Evolutionary conservation across 2,329 filamentous ascomycete genomes (phyloP), one percentile per base, ranked within the genome.

Genomic region (Neocucurbitaria cava): DNA sequence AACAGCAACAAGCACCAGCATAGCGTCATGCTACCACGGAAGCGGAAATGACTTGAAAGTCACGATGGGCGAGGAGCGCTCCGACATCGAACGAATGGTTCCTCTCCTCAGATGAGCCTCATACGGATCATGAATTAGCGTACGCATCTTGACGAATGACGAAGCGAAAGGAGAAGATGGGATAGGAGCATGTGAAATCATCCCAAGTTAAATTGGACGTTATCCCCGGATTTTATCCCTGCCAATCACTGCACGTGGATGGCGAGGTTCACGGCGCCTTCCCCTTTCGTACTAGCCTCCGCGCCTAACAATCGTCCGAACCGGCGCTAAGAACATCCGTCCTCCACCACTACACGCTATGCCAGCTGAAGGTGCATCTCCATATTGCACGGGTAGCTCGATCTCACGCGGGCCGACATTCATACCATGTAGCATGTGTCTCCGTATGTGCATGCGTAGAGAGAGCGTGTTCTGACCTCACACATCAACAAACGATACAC

Each of bases 31-130:
- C 49, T 54, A 54, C 50, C 42, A 52, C 51, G 52, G 58, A 49
- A 42, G 36, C 30, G 56, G 40, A 38, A 51, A 46, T 24, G 36
- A 35, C 42, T 35, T 31, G 30, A 28, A 42, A 38, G 31, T 40
- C 36, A 43, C 54, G 49, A 56, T 54, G 57, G 21, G 48, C 38
- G 23, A 39, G 36, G 42, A 47, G 49, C 61, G 58, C 58, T 41
- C 56, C 58, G 58, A 61, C 51, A 54, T 42, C 45, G 47, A 42
- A 42, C 62, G 50, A 65, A 65, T 63, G 24, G n/a, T 30, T 35
- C n/a, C 6, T 49, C 24, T 18, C 11, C 15, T 20, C 51, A 51
- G 48, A 44, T 58, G 59, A 58, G 54, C 36, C 54, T 61, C 56
- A 61, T 58, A 52, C 61, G 46, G 35, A 48, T 7, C 23, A 44